Evolutionary conservation across 345 rosid genomes (phyloP), one percentile per base, ranked within the genome.

Genomic region (Eutrema yunnanense): DNA sequence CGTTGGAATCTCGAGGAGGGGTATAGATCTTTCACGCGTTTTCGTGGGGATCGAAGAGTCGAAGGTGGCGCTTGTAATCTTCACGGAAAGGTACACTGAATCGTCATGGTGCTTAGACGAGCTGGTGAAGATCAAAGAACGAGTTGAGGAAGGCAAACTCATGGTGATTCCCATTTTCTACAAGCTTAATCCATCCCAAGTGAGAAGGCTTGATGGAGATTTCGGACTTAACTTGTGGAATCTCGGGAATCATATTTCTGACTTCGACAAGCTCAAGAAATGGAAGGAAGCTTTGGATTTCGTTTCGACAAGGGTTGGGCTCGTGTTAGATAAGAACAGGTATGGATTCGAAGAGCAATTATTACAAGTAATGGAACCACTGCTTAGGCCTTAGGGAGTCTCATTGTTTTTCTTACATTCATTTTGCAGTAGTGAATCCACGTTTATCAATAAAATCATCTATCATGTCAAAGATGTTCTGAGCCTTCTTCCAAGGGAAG

Each of bases 211-310:
- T 37, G 14, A 19, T 12, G 62, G 62, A 53, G 43, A 30, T 1
- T 67, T 48, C 1, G 52, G 72, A 6, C 3, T 1, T 27, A 54
- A 10, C 0, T 16, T 67, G 48, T 53, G 44, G 62, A 54, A 67
- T 19, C 32, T 2, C 8, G 63, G 3, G 32, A 38, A 12, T 22
- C 19, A 4, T 54, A 32, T 9, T 11, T 32, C 19, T 54, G 38
- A 19, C 27, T 62, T 34, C 3, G 38, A 11, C 10, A 26, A 22
- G 26, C 26, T 41, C 62, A 51, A 19, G 38, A 44, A 27, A n/a
- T 75, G 74, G 74, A 72, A 58, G 62, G 40, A 72, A 69, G 70
- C 75, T 55, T 37, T 41, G 46, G 14, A 16, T 1, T 63, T 33
- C 42, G 5, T 63, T 47, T 32, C 16, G 2, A 1, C 0, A 2